These are phyloP conservation scores for Lasiodiplodia gonubiensis DNA, from an alignment of 2,329 filamentous ascomycete species.

Conservation along the genomic window DNA sequence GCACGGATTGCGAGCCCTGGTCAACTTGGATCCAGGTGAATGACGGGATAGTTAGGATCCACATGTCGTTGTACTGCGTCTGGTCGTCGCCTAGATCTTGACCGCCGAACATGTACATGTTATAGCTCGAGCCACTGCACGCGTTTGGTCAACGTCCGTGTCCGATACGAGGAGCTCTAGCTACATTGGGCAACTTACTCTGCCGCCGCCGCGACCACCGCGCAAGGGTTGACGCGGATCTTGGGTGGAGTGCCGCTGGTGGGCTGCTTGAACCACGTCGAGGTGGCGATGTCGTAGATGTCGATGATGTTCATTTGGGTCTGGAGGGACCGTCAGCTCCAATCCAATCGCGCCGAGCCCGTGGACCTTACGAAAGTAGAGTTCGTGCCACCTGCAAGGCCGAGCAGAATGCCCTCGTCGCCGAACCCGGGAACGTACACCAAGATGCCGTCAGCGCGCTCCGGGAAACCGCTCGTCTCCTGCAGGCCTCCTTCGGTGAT, in stretches of 20 bases:
- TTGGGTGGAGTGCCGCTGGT: conserved; percentile 66
- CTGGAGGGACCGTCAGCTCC: conserved; percentile 38
- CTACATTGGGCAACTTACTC: conserved; percentile 51
- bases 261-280: conserved; percentile 75
- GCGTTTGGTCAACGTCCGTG: conserved; percentile 10
- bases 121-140: conserved; percentile 69
- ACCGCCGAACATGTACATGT: conserved; percentile 79
- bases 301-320: conserved; percentile 75
- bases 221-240: conserved; percentile 69
- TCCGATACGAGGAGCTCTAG: background rate
- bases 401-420: conserved; percentile 74
- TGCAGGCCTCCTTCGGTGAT: conserved; percentile 75
- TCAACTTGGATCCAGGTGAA: conserved; percentile 80
- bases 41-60: conserved; percentile 78
- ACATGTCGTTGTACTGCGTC: conserved; percentile 72
- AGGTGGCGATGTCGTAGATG: conserved; percentile 76
- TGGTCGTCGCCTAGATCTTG: conserved; percentile 68
- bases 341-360: background rate
- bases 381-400: conserved; percentile 75
- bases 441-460: conserved; percentile 74
- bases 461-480: conserved; percentile 68
- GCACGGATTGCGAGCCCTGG: conserved; percentile 50
- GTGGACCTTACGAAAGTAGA: conserved; percentile 62
- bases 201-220: conserved; percentile 73
- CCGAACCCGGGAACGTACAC: conserved; percentile 80